Conservation (phyloP, 2,329 filamentous ascomycete species). For the Xylaria digitata region DNA sequence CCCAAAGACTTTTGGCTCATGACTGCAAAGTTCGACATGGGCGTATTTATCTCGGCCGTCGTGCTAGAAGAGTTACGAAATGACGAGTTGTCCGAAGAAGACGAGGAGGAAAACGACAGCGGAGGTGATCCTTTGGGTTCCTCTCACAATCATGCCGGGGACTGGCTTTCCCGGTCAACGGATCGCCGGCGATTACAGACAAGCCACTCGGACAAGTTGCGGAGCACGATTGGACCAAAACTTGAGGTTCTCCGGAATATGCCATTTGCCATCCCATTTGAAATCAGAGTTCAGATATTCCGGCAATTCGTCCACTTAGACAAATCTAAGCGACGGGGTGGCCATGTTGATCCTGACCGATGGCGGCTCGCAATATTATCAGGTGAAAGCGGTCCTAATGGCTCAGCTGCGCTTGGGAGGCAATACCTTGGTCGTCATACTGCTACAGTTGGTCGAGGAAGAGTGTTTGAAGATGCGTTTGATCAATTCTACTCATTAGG, state of each 20-base stretch:
- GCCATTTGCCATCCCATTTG: slow-evolving; percentile 96
- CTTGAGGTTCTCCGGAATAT: slow-evolving; percentile 94
- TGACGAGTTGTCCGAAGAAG: slow-evolving; percentile 72
- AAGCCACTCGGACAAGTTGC: slow-evolving; percentile 73
- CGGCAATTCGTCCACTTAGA: slow-evolving; percentile 90
- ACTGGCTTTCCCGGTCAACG: slow-evolving; percentile 71
- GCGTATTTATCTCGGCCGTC: slow-evolving; percentile 85
- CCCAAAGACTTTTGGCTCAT: slow-evolving; percentile 92
- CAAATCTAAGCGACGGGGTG: slow-evolving; percentile 76
- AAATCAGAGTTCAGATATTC: slow-evolving; percentile 91
- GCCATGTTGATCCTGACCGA: slow-evolving; percentile 75
- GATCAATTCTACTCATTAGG: slow-evolving; percentile 83
- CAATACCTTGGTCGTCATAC: slow-evolving; percentile 70
- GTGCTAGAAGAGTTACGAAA: slow-evolving; percentile 88
- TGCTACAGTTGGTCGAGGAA: slow-evolving; percentile 81
- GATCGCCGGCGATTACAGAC: slow-evolving; percentile 73
- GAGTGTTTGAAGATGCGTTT: slow-evolving; percentile 87
- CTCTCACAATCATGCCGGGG: slow-evolving; percentile 60
- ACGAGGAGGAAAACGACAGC: slow-evolving; percentile 62
- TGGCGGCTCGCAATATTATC: slow-evolving; percentile 75
- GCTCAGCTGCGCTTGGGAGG: slow-evolving; percentile 43
- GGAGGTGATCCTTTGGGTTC: slow-evolving; percentile 36
- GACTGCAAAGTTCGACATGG: slow-evolving; percentile 88
- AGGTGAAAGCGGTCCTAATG: slow-evolving; percentile 47
- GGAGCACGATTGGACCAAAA: slow-evolving; percentile 85